phyloP scores from a whole-genome alignment of 1,139 yeast species.

The Suhomyces atakaporum region DNA sequence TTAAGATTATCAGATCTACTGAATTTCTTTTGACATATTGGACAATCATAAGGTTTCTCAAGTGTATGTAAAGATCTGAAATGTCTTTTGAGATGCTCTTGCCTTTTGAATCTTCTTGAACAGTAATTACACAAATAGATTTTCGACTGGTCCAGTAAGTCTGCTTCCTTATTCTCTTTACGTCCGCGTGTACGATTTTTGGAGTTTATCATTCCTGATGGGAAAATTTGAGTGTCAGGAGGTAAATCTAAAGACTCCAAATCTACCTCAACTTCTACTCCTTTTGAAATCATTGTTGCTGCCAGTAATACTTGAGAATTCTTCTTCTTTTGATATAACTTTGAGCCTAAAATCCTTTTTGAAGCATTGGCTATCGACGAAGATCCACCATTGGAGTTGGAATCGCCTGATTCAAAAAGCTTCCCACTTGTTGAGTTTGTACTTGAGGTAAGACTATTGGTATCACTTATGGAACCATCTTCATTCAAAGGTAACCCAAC shows the following conservation, averaged over 20 bases:
- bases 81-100: constrained; percentile 79
- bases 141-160: constrained; percentile 42
- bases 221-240: constrained; percentile 40
- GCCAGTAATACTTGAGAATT: constrained; percentile 18
- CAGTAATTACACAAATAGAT: constrained; percentile 52
- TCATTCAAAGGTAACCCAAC: constrained; percentile 4
- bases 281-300: constrained; percentile 32
- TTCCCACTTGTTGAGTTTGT: too few relatives aligned
- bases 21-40: constrained; percentile 69
- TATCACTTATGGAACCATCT: constrained; percentile 14
- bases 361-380: constrained; percentile 39
- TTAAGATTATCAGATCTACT: constrained; percentile 75
- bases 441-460: constrained; percentile 23
- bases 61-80: constrained; percentile 72
- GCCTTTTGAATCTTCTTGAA: constrained; percentile 67
- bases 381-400: too few relatives aligned
- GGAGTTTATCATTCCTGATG: constrained; percentile 36
- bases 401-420: too few relatives aligned
- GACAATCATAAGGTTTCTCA: constrained; percentile 74
- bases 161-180: constrained; percentile 50
- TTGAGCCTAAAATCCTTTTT: constrained; percentile 43
- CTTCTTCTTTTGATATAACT: constrained; percentile 30
- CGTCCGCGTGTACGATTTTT: constrained; percentile 47
- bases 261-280: constrained; percentile 46
- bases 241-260: constrained; percentile 45